phyloP scores from a whole-genome alignment of 371 early-diverging fungal species.

The Blakeslea trispora region DNA sequence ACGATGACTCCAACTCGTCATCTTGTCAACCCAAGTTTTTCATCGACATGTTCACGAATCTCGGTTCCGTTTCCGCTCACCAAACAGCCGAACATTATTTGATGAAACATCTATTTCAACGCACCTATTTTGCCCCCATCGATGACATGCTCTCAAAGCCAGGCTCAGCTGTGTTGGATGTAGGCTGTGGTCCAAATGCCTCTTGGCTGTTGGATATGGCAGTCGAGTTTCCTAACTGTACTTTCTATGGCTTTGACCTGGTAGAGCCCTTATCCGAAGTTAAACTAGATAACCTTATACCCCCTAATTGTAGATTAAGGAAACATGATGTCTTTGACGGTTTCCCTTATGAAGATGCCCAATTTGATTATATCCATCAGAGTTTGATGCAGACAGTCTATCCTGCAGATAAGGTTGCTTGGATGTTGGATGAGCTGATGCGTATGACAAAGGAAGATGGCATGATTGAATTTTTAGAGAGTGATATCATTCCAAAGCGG shows the following conservation, averaged over 20 bases:
- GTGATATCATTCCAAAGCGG: slow-evolving; percentile 16
- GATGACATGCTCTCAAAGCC: slow-evolving; percentile 12
- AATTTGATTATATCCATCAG: slow-evolving; percentile 42
- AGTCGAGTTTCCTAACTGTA: slow-evolving; percentile 33
- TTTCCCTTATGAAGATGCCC: slow-evolving; percentile 19
- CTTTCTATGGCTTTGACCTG: slow-evolving; percentile 34
- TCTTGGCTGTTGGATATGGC: slow-evolving; percentile 42
- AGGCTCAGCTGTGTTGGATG: slow-evolving; percentile 26
- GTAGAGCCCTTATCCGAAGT: slow-evolving; percentile 13
- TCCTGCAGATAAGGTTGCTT: slow-evolving; percentile 22
- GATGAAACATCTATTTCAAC: slow-evolving; percentile 41
- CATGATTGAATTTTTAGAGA: slow-evolving; percentile 40
- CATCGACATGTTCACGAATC: slow-evolving; percentile 12
- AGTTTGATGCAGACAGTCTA: slow-evolving; percentile 33
- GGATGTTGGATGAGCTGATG: slow-evolving; percentile 24
- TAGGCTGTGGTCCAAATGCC: slow-evolving; percentile 37
- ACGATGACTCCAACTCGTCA: slow-evolving; percentile 5
- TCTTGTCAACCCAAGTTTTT: slow-evolving; percentile 11
- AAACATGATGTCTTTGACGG: slow-evolving; percentile 26
- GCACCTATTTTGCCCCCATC: slow-evolving; percentile 38
- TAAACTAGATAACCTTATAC: slow-evolving; percentile 5
- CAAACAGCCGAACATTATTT: slow-evolving; percentile 32
- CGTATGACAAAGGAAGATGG: slow-evolving; percentile 41
- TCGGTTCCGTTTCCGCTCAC: too few relatives aligned
- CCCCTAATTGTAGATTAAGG: slow-evolving; percentile 25